phyloP scores from a whole-genome alignment of 257 asterid species.

The Salvia hispanica region DNA sequence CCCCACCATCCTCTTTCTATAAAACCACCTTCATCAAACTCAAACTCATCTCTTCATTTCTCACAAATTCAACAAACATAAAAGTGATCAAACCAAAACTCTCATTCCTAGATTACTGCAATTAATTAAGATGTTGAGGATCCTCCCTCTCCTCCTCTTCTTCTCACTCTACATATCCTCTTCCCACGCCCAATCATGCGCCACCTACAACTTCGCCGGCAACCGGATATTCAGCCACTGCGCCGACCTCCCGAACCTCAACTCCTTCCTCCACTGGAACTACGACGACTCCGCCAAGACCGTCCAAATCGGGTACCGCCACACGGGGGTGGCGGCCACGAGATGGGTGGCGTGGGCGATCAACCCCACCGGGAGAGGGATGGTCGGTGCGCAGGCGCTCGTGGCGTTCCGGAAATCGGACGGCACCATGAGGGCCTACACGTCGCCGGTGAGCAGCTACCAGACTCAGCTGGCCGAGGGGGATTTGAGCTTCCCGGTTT shows the following conservation, averaged over 20 bases:
- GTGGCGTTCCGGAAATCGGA: slow-evolving; percentile 78
- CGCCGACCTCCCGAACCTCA: slow-evolving; percentile 63
- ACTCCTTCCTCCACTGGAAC: slow-evolving; percentile 86
- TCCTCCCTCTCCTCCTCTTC: slow-evolving; percentile 32
- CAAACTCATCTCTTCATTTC: not conserved
- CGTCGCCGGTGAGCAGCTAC: slow-evolving; percentile 58
- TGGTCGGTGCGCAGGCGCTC: slow-evolving; percentile 78
- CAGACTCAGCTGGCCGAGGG: slow-evolving; percentile 63
- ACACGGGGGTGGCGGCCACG: slow-evolving; percentile 42
- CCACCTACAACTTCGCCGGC: slow-evolving; percentile 54
- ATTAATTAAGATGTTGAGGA: slow-evolving; percentile 22
- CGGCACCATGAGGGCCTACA: slow-evolving; percentile 63
- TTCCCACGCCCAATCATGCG: slow-evolving; percentile 62
- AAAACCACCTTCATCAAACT: not conserved
- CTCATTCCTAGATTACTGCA: not conserved
- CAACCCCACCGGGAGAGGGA: slow-evolving; percentile 66
- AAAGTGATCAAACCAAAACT: not conserved
- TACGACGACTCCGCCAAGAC: slow-evolving; percentile 52
- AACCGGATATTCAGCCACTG: slow-evolving; percentile 64
- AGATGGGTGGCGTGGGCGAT: slow-evolving; percentile 89
- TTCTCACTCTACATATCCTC: slow-evolving; percentile 37
- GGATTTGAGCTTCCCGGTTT: slow-evolving; percentile 68
- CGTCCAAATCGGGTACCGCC: slow-evolving; percentile 63
- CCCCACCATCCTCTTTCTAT: slow-evolving; percentile 45
- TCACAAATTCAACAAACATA: slow-evolving; percentile 23